Evolutionary conservation across 768 basidiomycete species (phyloP).

Genomic region (Pulveroboletus sp.): DNA sequence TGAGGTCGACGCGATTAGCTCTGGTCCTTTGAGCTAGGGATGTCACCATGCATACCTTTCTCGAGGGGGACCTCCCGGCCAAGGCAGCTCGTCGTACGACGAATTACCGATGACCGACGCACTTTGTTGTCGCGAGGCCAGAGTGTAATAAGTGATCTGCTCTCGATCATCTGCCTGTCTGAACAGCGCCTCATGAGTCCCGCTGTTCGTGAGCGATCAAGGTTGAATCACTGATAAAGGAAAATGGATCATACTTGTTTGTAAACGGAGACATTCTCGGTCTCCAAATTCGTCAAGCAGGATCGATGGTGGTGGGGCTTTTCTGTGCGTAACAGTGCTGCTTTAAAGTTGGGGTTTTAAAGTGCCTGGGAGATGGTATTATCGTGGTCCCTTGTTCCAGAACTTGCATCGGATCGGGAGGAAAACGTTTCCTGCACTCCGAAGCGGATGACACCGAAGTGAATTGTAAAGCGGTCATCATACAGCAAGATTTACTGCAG

Average conservation of each 20-base stretch:
- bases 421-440: not conserved
- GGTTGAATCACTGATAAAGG: not conserved
- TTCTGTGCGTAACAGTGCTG: not conserved
- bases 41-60: conserved; percentile 12
- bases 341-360: conserved; percentile 7
- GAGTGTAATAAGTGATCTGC: not conserved
- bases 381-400: conserved; percentile 4
- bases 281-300: not conserved
- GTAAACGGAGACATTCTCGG: conserved; percentile 5
- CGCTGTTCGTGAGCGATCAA: conserved; percentile 1
- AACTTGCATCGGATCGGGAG: conserved; percentile 7
- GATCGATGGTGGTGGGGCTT: not conserved
- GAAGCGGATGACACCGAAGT: conserved; percentile 6
- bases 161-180: not conserved
- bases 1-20: not conserved
- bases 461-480: not conserved
- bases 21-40: not conserved
- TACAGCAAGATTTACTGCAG: conserved; percentile 17
- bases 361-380: not conserved
- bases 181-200: not conserved
- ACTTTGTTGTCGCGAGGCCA: conserved; percentile 4
- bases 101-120: not conserved
- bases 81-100: not conserved
- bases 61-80: not conserved
- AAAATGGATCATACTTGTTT: conserved; percentile 9